Evolutionary conservation across 1,284 basidiomycete genomes (phyloP).

Genomic region (Rhodotorula sp.): DNA sequence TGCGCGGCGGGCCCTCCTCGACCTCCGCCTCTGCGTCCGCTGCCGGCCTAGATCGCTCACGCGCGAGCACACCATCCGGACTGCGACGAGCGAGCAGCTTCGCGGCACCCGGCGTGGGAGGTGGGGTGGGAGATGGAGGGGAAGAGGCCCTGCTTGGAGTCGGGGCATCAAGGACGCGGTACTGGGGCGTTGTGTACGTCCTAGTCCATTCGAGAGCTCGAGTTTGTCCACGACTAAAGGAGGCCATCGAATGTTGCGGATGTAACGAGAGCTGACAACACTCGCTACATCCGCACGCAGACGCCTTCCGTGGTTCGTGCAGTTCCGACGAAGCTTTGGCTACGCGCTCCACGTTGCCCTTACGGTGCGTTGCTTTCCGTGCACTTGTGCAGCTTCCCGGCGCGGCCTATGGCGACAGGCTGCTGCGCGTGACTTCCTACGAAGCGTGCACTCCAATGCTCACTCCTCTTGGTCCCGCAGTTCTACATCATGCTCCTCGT

Average conservation of each 20-base stretch:
- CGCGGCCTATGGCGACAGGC: no score
- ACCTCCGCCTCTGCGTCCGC: no score
- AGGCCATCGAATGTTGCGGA: background rate
- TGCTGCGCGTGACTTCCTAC: background rate
- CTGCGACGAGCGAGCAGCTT: slow-evolving; percentile 15
- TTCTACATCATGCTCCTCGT: slow-evolving; percentile 39
- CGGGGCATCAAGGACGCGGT: background rate
- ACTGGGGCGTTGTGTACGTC: slow-evolving; percentile 29
- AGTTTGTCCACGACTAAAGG: background rate
- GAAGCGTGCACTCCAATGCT: background rate
- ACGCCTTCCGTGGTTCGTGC: slow-evolving; percentile 19
- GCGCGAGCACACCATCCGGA: background rate
- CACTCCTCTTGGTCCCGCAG: background rate
- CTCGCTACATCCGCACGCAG: background rate
- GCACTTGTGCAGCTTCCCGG: no score
- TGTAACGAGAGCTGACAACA: background rate
- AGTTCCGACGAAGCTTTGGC: slow-evolving; percentile 10
- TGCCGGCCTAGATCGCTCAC: background rate
- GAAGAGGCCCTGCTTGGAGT: slow-evolving; percentile 19
- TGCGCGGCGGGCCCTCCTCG: slow-evolving; percentile 20
- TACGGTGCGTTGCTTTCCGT: background rate
- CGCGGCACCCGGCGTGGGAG: background rate
- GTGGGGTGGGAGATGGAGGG: background rate
- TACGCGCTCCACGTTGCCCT: slow-evolving; percentile 21
- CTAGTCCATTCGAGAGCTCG: background rate